Evolutionary conservation across 2,329 filamentous ascomycete species (phyloP).

Genomic region (Calonectria pseudoreteaudii): DNA sequence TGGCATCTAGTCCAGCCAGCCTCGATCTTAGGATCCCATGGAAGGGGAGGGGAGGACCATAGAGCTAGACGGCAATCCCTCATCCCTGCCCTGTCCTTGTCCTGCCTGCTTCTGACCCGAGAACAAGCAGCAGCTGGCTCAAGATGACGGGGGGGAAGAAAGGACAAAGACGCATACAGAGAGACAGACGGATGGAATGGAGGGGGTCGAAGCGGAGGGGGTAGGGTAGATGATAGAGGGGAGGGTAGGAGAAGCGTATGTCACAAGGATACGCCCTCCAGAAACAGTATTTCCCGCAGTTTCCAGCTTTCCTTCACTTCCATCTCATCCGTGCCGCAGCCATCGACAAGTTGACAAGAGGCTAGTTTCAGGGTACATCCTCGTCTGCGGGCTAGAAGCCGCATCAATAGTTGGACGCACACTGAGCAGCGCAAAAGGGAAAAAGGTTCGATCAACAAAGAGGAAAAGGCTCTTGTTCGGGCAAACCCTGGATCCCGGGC

Average conservation of each 20-base stretch:
- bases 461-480: constrained; percentile 4
- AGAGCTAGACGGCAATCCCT: neutral
- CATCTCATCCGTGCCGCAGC: neutral
- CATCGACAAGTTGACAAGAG: neutral
- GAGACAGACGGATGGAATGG: neutral
- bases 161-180: neutral
- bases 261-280: neutral
- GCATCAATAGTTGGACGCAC: neutral
- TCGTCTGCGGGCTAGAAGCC: neutral
- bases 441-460: neutral
- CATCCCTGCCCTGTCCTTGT: constrained; percentile 18
- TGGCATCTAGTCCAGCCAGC: neutral
- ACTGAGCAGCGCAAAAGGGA: neutral
- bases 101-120: neutral
- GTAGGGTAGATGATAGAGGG: neutral
- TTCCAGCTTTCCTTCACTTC: neutral
- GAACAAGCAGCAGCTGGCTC: neutral
- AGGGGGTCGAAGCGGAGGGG: too few relatives aligned
- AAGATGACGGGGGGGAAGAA: neutral
- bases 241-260: neutral
- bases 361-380: neutral
- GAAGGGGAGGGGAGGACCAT: neutral
- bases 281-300: neutral
- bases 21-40: neutral
- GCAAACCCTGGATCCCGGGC: constrained; percentile 2